These are phyloP conservation scores for Dendrocalamus latiflorus DNA, from an alignment of 202 grass and related monocot genomes.

Conservation along the genomic window DNA sequence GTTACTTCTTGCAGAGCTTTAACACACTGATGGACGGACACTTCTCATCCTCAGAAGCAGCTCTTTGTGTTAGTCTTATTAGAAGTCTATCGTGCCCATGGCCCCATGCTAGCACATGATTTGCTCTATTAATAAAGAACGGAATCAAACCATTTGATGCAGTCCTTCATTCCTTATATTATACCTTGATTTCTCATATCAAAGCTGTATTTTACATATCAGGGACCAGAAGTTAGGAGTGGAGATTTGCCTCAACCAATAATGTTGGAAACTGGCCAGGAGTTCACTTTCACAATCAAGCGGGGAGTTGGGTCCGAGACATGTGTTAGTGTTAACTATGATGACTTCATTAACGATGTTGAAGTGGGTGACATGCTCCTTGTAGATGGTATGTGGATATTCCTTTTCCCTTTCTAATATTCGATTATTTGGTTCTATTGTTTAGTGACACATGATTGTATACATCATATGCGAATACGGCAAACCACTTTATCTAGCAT, in stretches of 20 bases:
- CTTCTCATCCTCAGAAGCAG: neutral
- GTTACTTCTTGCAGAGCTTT: conserved; percentile 9
- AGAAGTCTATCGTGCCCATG: neutral
- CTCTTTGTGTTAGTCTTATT: conserved; percentile 9
- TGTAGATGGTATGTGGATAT: conserved; percentile 73
- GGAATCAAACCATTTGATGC: conserved; percentile 1
- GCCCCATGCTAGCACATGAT: conserved; percentile 2
- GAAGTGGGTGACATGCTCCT: conserved; percentile 99
- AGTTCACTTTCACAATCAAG: conserved; percentile 93
- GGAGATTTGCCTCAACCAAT: conserved; percentile 93
- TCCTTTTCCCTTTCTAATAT: neutral
- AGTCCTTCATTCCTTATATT: conserved; percentile 3
- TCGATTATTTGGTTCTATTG: neutral
- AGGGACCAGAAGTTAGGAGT: conserved; percentile 97
- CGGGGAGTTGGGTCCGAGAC: conserved; percentile 90
- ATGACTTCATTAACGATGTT: conserved; percentile 96
- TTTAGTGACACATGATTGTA: neutral
- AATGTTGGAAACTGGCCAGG: conserved; percentile 54
- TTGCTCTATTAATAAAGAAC: conserved; percentile 2
- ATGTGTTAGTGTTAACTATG: conserved; percentile 98
- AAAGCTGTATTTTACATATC: conserved; percentile 28
- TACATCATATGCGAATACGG: neutral
- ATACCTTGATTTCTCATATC: conserved; percentile 19
- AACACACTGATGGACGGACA: neutral
- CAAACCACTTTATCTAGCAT: conserved; percentile 4